phyloP scores from a whole-genome alignment of 2,329 filamentous ascomycete species.

The Sporothrix curviconia region DNA sequence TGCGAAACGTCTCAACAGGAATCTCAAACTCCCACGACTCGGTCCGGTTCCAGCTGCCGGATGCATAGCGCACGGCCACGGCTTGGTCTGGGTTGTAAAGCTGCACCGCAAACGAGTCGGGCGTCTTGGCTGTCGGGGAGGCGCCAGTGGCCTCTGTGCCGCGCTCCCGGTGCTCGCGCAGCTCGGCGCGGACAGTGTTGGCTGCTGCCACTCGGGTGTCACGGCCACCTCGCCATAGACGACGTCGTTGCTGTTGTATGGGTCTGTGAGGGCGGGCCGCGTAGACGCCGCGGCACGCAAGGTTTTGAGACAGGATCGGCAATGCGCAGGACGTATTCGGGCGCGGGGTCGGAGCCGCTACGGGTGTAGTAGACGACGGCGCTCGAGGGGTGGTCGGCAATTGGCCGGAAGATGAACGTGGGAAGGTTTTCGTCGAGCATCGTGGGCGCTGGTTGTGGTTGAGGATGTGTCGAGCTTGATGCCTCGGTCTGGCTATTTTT shows the following conservation, averaged over 20 bases:
- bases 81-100: constrained; percentile 92
- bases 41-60: constrained; percentile 71
- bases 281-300: constrained; percentile 72
- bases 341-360: constrained; percentile 71
- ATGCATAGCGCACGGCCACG: constrained; percentile 61
- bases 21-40: constrained; percentile 90
- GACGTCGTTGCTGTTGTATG: constrained; percentile 64
- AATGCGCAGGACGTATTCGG: constrained; percentile 74
- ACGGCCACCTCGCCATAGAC: constrained; percentile 83
- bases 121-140: constrained; percentile 64
- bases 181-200: constrained; percentile 71
- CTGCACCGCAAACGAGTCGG: constrained; percentile 73
- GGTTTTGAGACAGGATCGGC: constrained; percentile 61
- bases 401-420: constrained; percentile 52
- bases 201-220: constrained; percentile 78
- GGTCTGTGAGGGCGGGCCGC: constrained; percentile 79
- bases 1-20: constrained; percentile 75
- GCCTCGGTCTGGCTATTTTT: no score
- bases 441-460: neutral
- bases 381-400: constrained; percentile 46
- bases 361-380: constrained; percentile 57
- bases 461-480: no score
- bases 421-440: constrained; percentile 97
- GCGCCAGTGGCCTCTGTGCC: constrained; percentile 45
- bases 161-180: constrained; percentile 47